Conservation (phyloP, 1,139 yeast genomes). For the Arxiozyma telluris region DNA sequence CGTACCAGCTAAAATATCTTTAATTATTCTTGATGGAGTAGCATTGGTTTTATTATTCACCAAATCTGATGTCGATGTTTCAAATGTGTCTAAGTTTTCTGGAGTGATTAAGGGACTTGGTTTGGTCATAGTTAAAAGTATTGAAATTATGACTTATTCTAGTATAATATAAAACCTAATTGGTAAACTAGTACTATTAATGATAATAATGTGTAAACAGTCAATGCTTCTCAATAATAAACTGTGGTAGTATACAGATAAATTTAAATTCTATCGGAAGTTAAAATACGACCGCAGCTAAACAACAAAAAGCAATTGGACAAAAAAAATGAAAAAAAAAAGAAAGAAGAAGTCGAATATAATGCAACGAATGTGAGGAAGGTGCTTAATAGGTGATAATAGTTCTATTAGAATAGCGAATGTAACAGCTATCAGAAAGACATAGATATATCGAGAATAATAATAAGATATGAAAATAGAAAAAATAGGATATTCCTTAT, state of each 20-base stretch:
- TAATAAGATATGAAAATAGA: too few relatives aligned
- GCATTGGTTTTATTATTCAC: background rate
- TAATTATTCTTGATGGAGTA: slow-evolving; percentile 9
- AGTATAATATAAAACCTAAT: background rate
- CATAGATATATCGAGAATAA: background rate
- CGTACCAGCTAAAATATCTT: slow-evolving; percentile 80
- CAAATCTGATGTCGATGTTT: slow-evolving; percentile 2
- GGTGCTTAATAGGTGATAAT: too few relatives aligned
- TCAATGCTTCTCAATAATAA: too few relatives aligned
- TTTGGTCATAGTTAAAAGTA: background rate
- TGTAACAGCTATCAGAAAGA: too few relatives aligned
- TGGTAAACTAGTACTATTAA: too few relatives aligned
- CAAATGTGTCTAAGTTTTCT: slow-evolving; percentile 5
- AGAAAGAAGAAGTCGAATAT: background rate
- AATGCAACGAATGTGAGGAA: background rate
- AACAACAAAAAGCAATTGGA: too few relatives aligned
- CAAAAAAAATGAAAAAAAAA: too few relatives aligned
- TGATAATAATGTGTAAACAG: too few relatives aligned
- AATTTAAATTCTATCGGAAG: background rate
- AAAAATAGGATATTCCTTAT: background rate
- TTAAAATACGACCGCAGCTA: background rate
- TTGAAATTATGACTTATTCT: background rate
- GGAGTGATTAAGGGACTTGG: slow-evolving; percentile 5
- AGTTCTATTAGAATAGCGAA: background rate
- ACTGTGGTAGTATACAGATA: background rate